Evolutionary conservation across 768 basidiomycete species (phyloP).

Genomic region (Termitomyces sp.): DNA sequence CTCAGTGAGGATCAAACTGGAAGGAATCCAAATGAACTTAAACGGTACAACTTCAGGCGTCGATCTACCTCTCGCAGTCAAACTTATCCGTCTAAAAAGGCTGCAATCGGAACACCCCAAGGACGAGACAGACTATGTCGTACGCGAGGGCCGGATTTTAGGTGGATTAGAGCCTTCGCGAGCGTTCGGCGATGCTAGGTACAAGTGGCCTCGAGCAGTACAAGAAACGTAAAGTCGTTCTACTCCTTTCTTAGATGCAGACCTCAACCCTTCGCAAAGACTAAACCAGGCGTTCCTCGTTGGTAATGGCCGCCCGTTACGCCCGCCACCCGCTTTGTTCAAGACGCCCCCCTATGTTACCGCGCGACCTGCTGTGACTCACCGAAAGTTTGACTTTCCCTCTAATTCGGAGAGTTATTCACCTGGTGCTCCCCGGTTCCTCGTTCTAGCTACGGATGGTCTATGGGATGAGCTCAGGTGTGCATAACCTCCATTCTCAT

Average conservation of each 20-base stretch:
- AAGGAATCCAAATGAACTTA: slow-evolving; percentile 78
- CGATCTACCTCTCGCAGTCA: neutral
- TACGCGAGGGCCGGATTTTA: slow-evolving; percentile 75
- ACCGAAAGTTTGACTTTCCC: slow-evolving; percentile 60
- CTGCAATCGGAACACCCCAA: slow-evolving; percentile 80
- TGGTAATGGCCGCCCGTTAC: slow-evolving; percentile 54
- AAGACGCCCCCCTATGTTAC: slow-evolving; percentile 94
- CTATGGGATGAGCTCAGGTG: slow-evolving; percentile 67
- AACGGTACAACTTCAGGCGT: slow-evolving; percentile 46
- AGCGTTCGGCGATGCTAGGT: slow-evolving; percentile 85
- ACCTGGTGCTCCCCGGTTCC: slow-evolving; percentile 48
- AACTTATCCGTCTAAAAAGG: slow-evolving; percentile 27
- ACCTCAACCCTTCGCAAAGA: slow-evolving; percentile 14
- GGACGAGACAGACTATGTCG: slow-evolving; percentile 67
- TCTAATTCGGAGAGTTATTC: slow-evolving; percentile 20
- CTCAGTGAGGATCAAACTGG: slow-evolving; percentile 96
- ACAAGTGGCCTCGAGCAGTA: slow-evolving; percentile 76
- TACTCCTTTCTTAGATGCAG: neutral
- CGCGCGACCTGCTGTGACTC: slow-evolving; percentile 75
- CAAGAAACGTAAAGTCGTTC: slow-evolving; percentile 56
- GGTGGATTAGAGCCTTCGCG: slow-evolving; percentile 85
- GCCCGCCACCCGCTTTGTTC: slow-evolving; percentile 53
- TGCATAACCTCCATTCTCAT: neutral
- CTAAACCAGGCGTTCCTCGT: slow-evolving; percentile 62
- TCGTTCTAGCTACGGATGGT: slow-evolving; percentile 87